Conservation (phyloP, 2,329 filamentous ascomycete species). For the Onygenales sp. region DNA sequence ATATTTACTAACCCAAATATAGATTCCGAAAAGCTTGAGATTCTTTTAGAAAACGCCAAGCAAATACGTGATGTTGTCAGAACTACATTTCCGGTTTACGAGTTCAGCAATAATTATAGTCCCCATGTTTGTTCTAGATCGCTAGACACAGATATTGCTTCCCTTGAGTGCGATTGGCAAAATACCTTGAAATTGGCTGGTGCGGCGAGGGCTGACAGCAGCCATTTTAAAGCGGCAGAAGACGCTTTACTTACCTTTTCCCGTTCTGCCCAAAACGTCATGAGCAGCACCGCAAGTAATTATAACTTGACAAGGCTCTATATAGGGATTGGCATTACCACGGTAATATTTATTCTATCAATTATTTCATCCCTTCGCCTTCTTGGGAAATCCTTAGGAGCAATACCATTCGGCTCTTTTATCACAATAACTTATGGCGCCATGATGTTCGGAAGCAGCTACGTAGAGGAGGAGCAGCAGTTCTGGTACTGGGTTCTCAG, state of each 20-base stretch:
- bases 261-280: conserved; percentile 60
- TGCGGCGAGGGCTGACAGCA: conserved; percentile 4
- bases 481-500: conserved; percentile 89
- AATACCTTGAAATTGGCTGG: conserved; percentile 18
- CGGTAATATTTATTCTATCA: conserved; percentile 34
- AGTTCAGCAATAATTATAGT: conserved; percentile 30
- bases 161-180: conserved; percentile 63
- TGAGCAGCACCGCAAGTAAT: conserved; percentile 87
- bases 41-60: conserved; percentile 67
- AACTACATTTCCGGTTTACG: conserved; percentile 56
- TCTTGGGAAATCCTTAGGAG: conserved; percentile 18
- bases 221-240: conserved; percentile 15
- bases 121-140: conserved; percentile 15
- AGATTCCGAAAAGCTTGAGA: conserved; percentile 49
- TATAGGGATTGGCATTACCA: conserved; percentile 27
- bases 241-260: conserved; percentile 48
- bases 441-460: conserved; percentile 98
- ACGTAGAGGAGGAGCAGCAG: conserved; percentile 95
- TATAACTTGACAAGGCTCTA: conserved; percentile 58
- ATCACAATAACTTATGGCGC: conserved; percentile 57
- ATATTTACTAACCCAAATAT: conserved; percentile 12
- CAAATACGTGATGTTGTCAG: conserved; percentile 72
- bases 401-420: conserved; percentile 34
- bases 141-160: conserved; percentile 35
- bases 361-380: conserved; percentile 20